Evolutionary conservation across 352 stramenopile species (phyloP).

Genomic region (Globisporangium middletonii): DNA sequence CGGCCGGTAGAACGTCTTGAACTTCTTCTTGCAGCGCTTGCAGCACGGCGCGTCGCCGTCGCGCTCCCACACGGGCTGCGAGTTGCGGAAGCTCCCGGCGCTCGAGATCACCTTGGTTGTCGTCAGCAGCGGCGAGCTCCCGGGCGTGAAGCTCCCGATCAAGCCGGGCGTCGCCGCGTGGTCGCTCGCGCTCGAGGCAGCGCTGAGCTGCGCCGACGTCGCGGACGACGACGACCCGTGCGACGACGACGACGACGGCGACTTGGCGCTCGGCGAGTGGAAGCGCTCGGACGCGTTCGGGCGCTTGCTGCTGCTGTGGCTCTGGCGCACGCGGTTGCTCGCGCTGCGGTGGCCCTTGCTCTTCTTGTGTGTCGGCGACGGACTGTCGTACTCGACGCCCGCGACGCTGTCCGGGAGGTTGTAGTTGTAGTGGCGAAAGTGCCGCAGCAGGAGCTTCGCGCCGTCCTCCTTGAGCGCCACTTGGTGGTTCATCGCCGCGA

Average conservation of each 20-base stretch:
- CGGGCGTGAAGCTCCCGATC: conserved; percentile 36
- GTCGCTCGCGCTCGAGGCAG: conserved; percentile 4
- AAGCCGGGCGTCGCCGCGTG: conserved; percentile 23
- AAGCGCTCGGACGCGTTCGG: conserved; percentile 9
- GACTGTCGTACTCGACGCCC: conserved; percentile 40
- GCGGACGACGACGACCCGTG: conserved; percentile 12
- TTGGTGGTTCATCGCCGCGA: conserved; percentile 59
- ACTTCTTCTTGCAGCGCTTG: conserved; percentile 88
- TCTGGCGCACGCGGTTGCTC: conserved; percentile 9
- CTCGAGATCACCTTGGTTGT: conserved; percentile 60
- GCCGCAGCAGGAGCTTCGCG: conserved; percentile 48
- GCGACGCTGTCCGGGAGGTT: conserved; percentile 57
- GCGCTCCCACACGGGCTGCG: conserved; percentile 80
- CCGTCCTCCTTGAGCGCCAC: conserved; percentile 55
- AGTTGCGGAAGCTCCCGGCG: conserved; percentile 52
- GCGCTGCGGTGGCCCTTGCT: conserved; percentile 9
- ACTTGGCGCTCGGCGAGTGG: conserved; percentile 12
- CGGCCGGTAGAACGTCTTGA: conserved; percentile 78
- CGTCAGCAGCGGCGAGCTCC: conserved; percentile 56
- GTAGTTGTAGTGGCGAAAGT: conserved; percentile 81
- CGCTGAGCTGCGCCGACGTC: conserved; percentile 9
- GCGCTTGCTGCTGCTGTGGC: conserved; percentile 8
- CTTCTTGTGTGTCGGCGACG: conserved; percentile 26
- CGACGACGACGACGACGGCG: conserved; percentile 18
- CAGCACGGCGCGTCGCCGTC: conserved; percentile 79